Percentiles rank a stretch among this genome's conserved stretches.
These are phyloP conservation scores for Thinopyrum elongatum DNA, from an alignment of 176 grass and related monocot species.

Conservation along the genomic window DNA sequence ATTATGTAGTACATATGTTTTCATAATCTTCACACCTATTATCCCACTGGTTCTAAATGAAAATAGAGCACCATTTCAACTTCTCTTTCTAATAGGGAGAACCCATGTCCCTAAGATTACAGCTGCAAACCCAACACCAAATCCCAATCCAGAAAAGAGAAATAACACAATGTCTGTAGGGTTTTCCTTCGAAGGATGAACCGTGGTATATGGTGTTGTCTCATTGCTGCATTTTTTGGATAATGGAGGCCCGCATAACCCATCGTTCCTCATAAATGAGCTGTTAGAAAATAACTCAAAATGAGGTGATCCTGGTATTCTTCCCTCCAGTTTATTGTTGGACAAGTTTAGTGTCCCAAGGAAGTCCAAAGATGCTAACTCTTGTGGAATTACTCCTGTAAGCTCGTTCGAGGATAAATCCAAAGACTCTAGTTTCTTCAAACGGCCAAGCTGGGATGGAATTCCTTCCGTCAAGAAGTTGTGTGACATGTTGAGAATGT, in stretches of 20 bases:
- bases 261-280: neutral
- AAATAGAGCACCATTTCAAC: neutral
- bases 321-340: slow-evolving; percentile 31
- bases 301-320: slow-evolving; percentile 16
- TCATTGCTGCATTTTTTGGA: neutral
- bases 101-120: neutral
- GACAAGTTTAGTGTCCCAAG: slow-evolving; percentile 38
- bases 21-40: neutral
- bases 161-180: neutral
- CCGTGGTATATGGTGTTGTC: neutral
- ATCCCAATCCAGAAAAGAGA: slow-evolving; percentile 13
- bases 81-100: neutral
- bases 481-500: slow-evolving; percentile 5
- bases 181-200: neutral
- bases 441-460: neutral
- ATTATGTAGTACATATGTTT: neutral
- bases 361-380: slow-evolving; percentile 28
- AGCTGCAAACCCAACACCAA: slow-evolving; percentile 22
- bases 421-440: slow-evolving; percentile 32
- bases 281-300: neutral
- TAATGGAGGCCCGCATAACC: slow-evolving; percentile 12
- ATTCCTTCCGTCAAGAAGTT: slow-evolving; percentile 2
- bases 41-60: too few relatives aligned
- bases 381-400: slow-evolving; percentile 25
- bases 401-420: slow-evolving; percentile 45